These are phyloP conservation scores for Penicillium sp. DNA, from an alignment of 2,329 filamentous ascomycete species.

Conservation along the genomic window DNA sequence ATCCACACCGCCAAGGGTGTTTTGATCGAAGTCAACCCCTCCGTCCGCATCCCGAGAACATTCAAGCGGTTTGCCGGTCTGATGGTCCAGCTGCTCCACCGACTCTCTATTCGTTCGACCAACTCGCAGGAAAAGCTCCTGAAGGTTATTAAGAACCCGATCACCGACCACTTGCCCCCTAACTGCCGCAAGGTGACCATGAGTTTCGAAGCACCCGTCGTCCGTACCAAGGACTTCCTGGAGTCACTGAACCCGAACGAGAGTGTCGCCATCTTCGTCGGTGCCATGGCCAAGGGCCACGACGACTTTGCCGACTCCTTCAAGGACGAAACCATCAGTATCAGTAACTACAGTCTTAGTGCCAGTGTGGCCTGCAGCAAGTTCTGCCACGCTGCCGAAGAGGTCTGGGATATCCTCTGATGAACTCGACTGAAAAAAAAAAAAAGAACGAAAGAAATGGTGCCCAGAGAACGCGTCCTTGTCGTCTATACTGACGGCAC, in stretches of 20 bases:
- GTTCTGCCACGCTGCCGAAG: conserved; percentile 97
- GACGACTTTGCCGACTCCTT: conserved; percentile 93
- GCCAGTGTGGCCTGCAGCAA: conserved; percentile 99
- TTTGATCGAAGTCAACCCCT: conserved; percentile 96
- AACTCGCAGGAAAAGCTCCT: conserved; percentile 97
- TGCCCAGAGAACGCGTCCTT: conserved; percentile 10
- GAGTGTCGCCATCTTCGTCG: conserved; percentile 96
- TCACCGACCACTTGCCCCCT: conserved; percentile 91
- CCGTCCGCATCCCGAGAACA: conserved; percentile 92
- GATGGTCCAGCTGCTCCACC: conserved; percentile 97
- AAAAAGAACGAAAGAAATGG: conserved; percentile 7
- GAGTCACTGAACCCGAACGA: conserved; percentile 74
- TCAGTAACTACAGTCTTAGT: conserved; percentile 96
- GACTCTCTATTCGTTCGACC: conserved; percentile 91
- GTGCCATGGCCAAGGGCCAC: conserved; percentile 95
- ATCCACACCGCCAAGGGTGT: conserved; percentile 98
- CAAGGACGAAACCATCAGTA: conserved; percentile 96
- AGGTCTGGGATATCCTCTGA: conserved; percentile 91
- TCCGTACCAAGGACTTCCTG: conserved; percentile 86
- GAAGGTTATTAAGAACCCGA: conserved; percentile 96
- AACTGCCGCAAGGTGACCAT: conserved; percentile 98
- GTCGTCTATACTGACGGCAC: conserved; percentile 11
- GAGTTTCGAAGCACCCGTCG: conserved; percentile 86
- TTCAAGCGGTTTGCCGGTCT: conserved; percentile 98
- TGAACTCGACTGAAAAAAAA: not conserved